Evolutionary conservation across 2,329 filamentous ascomycete species (phyloP).

Genomic region (Beauveria caledonica): DNA sequence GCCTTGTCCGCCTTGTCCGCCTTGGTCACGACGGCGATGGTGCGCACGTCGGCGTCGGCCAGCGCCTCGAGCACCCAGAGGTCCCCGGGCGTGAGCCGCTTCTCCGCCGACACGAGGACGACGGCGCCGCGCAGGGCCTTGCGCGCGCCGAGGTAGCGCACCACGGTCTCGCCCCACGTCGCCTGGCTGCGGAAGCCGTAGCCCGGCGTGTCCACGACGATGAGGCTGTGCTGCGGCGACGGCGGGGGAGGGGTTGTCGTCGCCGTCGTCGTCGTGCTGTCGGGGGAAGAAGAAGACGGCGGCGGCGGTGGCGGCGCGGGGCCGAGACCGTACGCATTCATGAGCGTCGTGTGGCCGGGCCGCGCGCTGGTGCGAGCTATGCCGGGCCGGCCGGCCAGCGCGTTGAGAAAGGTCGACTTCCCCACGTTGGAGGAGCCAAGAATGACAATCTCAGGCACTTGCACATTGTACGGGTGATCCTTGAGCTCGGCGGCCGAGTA

Average conservation of each 20-base stretch:
- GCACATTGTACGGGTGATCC: slow-evolving; percentile 42
- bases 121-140: slow-evolving; percentile 42
- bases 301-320: slow-evolving; percentile 26
- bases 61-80: slow-evolving; percentile 38
- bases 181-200: slow-evolving; percentile 39
- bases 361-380: slow-evolving; percentile 41
- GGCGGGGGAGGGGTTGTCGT: slow-evolving; percentile 10
- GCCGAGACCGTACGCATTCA: slow-evolving; percentile 50
- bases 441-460: slow-evolving; percentile 59
- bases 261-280: slow-evolving; percentile 20
- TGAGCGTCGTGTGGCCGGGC: slow-evolving; percentile 44
- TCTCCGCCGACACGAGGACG: slow-evolving; percentile 44
- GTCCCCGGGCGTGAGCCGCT: slow-evolving; percentile 42
- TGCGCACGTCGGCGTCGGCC: slow-evolving; percentile 35
- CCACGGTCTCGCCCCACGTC: slow-evolving; percentile 45
- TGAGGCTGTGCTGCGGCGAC: slow-evolving; percentile 37
- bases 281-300: slow-evolving; percentile 15
- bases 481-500: slow-evolving; percentile 42
- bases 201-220: slow-evolving; percentile 44
- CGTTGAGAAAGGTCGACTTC: slow-evolving; percentile 84
- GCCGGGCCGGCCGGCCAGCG: slow-evolving; percentile 48
- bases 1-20: slow-evolving; percentile 36
- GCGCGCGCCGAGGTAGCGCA: slow-evolving; percentile 41
- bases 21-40: slow-evolving; percentile 47
- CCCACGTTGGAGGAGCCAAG: slow-evolving; percentile 85